Percentiles rank a stretch among this genome's conserved stretches.
Evolutionary conservation across 2,329 filamentous ascomycete genomes (phyloP).

Genomic region (Tolypocladium cylindrosporum): DNA sequence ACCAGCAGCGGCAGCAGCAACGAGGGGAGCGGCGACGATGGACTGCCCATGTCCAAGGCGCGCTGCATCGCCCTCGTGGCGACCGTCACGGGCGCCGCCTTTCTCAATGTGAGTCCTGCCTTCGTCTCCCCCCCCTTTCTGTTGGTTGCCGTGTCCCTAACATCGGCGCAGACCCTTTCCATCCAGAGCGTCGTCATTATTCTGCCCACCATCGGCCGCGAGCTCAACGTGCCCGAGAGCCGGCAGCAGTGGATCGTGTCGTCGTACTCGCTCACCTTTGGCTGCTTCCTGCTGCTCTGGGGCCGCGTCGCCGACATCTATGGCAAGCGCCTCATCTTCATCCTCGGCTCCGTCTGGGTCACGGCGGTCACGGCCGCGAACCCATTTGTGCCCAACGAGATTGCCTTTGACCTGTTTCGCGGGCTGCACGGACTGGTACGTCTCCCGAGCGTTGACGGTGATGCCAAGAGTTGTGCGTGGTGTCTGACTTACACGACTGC

Average conservation of each 20-base stretch:
- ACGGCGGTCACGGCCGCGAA: conserved; percentile 47
- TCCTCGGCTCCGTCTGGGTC: conserved; percentile 54
- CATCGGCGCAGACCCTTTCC: conserved; percentile 36
- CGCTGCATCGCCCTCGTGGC: conserved; percentile 43
- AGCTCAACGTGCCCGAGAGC: conserved; percentile 45
- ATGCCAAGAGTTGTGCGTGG: not conserved
- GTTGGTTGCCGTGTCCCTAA: conserved; percentile 1
- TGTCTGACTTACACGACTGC: not conserved
- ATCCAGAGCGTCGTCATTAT: conserved; percentile 52
- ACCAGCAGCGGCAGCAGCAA: not conserved
- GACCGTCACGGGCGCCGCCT: conserved; percentile 44
- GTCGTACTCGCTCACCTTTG: conserved; percentile 55
- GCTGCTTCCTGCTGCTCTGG: conserved; percentile 59
- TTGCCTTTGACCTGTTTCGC: conserved; percentile 56
- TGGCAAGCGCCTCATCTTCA: conserved; percentile 55
- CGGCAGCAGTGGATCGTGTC: conserved; percentile 59
- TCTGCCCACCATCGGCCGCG: conserved; percentile 48
- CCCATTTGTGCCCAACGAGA: conserved; percentile 56
- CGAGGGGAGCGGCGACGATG: conserved; percentile 12
- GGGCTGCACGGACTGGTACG: conserved; percentile 52
- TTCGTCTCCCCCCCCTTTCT: not conserved
- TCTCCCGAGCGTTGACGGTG: not conserved
- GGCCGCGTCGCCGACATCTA: conserved; percentile 58
- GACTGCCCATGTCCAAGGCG: conserved; percentile 35
- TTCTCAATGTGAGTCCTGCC: conserved; percentile 36